Base-by-base conservation (phyloP, 2,329 filamentous ascomycete species). In the Cercospora sesami region DNA sequence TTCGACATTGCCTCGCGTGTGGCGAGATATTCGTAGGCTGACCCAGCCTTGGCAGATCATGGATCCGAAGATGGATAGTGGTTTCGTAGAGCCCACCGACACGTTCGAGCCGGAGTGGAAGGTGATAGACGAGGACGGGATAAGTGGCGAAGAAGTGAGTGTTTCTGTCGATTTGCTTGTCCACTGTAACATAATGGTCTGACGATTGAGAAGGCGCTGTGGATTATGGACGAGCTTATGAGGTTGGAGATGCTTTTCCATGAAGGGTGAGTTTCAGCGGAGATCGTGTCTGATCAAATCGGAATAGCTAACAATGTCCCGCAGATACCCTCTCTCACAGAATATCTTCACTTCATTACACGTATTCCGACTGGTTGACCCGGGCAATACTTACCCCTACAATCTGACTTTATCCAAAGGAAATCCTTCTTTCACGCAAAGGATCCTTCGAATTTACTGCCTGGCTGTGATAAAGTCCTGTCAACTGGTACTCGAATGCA, bases 31-130 rank as follows among this genome's bases (percentile, higher is more conserved):
- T 31, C 48, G 12, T 6, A 62, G 71, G 45, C 71, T 18, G 36
- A 36, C 8, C 16, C 58, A n/a, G 12, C 63, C 48, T 53, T 53
- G 48, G 48, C 75, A 99, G 95, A 97, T 99, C 74, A 97, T 97
- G 92, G 95, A 99, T 77, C 90, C 92, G 0, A 99, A 98, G 81
- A 99, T 99, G 95, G 95, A 99, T 80, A 97, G 93, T 77, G 95
- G 95, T 30, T 93, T 90, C 72, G 83, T 96, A 6, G 85, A 88
- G 21, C 87, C 90, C 7, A 91, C 90, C 31, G 92, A 97, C 75
- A 88, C 89, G n/a, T 86, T 94, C 36, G 92, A 96, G 68, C 90
- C 94, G 71, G 86, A 91, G 61, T 77, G 77, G 62, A 73, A 77
- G 60, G 73, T 74, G 12, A 63, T 68, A 31, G 61, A 58, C 12